Evolutionary conservation across 2,329 filamentous ascomycete species (phyloP).

Genomic region (Geoglossum cookeanum): DNA sequence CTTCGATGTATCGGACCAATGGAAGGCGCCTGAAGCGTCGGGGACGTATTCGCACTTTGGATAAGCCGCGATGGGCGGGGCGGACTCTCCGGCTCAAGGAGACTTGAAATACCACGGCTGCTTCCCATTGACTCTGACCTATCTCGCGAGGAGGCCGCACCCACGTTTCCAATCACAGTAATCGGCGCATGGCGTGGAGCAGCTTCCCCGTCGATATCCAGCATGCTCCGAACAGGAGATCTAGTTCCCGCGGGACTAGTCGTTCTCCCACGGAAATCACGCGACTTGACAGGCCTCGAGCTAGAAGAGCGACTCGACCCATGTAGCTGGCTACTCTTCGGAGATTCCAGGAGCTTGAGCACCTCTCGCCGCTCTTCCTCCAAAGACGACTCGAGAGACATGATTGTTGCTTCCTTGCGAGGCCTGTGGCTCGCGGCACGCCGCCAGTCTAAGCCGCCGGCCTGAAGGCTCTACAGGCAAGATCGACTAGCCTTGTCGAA

Average conservation of each 20-base stretch:
- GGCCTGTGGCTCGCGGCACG: background rate
- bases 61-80: slow-evolving; percentile 18
- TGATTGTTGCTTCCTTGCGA: slow-evolving; percentile 19
- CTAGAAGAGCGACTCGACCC: slow-evolving; percentile 13
- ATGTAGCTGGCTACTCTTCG: slow-evolving; percentile 8
- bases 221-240: slow-evolving; percentile 51
- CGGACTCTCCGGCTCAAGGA: slow-evolving; percentile 19
- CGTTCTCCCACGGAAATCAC: slow-evolving; percentile 18
- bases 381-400: slow-evolving; percentile 59
- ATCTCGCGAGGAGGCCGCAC: background rate
- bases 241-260: slow-evolving; percentile 28
- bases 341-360: slow-evolving; percentile 45
- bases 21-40: slow-evolving; percentile 17
- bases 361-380: slow-evolving; percentile 63
- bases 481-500: background rate
- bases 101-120: slow-evolving; percentile 13
- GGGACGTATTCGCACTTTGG: slow-evolving; percentile 16
- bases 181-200: slow-evolving; percentile 10
- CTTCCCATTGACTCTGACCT: background rate
- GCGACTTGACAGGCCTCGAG: slow-evolving; percentile 9
- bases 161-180: background rate
- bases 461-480: background rate
- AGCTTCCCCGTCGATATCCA: slow-evolving; percentile 14
- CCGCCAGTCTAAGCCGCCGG: background rate
- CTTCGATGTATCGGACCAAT: slow-evolving; percentile 8